Conservation (phyloP, 1,284 basidiomycete genomes). For the Ceratobasidium papillatum region DNA sequence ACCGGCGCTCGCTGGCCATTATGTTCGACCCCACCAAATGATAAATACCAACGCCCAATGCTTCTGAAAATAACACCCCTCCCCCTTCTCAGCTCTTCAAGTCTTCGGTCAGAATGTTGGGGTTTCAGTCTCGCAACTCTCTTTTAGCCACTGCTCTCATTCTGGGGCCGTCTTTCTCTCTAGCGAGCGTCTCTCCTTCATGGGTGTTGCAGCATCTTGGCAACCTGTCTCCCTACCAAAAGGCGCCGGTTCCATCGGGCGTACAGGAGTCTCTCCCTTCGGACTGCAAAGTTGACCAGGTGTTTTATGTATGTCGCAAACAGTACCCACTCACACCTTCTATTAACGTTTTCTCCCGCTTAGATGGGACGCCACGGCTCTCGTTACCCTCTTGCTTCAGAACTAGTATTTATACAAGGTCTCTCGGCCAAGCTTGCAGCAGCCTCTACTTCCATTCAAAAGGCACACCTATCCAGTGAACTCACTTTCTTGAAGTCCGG, state of each 20-base stretch:
- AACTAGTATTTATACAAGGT: slow-evolving; percentile 53
- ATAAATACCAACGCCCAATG: slow-evolving; percentile 15
- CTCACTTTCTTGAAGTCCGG: slow-evolving; percentile 57
- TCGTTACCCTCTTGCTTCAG: slow-evolving; percentile 52
- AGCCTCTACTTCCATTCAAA: slow-evolving; percentile 49
- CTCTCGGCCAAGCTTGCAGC: slow-evolving; percentile 54
- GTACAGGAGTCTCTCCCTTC: slow-evolving; percentile 53
- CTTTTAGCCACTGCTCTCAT: slow-evolving; percentile 1
- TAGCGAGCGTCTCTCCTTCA: slow-evolving; percentile 17
- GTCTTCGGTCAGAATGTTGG: slow-evolving; percentile 19
- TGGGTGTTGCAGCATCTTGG: slow-evolving; percentile 49
- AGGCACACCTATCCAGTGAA: slow-evolving; percentile 51
- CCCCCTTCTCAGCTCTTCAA: slow-evolving; percentile 1
- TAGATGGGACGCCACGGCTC: slow-evolving; percentile 59
- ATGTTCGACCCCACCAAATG: background rate
- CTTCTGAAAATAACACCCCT: background rate
- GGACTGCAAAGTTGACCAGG: slow-evolving; percentile 59
- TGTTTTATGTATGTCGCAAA: slow-evolving; percentile 53
- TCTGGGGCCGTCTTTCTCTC: slow-evolving; percentile 8
- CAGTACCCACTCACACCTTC: slow-evolving; percentile 2
- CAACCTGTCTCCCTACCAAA: slow-evolving; percentile 55
- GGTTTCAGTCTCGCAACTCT: slow-evolving; percentile 1
- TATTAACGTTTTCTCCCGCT: background rate
- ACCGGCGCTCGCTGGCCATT: background rate
- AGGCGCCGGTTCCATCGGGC: slow-evolving; percentile 52